Evolutionary conservation across 495 filamentous ascomycete species (phyloP), one percentile per base, ranked within the genome.

Genomic region (Aspergillus biplanus): DNA sequence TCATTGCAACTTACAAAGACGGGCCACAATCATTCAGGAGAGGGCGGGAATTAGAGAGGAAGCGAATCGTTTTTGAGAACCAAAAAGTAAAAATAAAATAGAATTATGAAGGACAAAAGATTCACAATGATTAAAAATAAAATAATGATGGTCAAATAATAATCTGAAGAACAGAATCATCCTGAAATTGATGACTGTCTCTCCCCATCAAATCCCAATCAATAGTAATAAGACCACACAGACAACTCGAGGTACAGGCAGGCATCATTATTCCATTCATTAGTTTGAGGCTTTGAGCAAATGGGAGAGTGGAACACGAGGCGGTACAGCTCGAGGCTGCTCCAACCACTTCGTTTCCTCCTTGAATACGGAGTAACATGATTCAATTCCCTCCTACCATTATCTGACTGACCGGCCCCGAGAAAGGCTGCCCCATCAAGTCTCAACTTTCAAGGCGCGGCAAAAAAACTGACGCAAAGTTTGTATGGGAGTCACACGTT

Each of bases 231-330:
- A 32, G 7, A 53, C 21, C 33, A 44, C 18, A 1, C 21, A 27
- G 21, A 27, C 21, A 27, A 27, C 21, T 27, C 21, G 21, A 27
- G 21, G 21, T 27, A 27, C 21, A 27, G 21, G 21, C 21, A 44
- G 48, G 42, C 61, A 63, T 49, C 44, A 47, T 58, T 33, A 35
- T 63, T 52, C 54, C 21, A 6, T 31, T 39, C 33, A 58, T 63
- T 63, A 54, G 61, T 46, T 49, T 18, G 42, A 27, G 44, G 16
- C 16, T 15, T 11, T 54, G 33, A 9, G 34, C 9, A n/a, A 56
- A 54, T 34, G 42, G 33, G 55, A 18, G 46, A 31, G 58, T 53
- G n/a, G 58, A 44, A 61, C 48, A 53, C 39, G 58, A 27, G 34
- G 48, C 47, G 48, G 58, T 52, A 42, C 37, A 35, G 8, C 39